Base-by-base conservation (phyloP, 2,329 filamentous ascomycete species). In the Colletotrichum sansevieriae region DNA sequence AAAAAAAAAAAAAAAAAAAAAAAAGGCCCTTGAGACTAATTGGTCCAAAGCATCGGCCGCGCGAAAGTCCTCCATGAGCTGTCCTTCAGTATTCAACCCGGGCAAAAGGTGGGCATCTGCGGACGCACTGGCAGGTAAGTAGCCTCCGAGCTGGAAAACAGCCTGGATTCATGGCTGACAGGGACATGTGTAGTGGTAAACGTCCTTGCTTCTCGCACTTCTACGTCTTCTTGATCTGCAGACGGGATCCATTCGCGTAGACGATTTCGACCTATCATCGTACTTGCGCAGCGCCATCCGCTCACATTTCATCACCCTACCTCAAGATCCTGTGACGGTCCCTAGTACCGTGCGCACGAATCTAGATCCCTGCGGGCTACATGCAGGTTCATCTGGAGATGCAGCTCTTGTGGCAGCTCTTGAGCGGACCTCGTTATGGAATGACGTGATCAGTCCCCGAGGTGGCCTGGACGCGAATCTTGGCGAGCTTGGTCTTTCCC, bases 171-270 rank as follows among this genome's bases (percentile, higher is more conserved):
- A 5, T 25, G 4, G 25, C 25, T 25, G 25, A 25, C 25, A 25
- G 4, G 25, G 25, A 15, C 18, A 9, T 10, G 22, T 11, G 6
- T 22, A 72, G 72, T 43, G 73, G 74, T 8, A 75, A 35, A 72
- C 68, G 13, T 73, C 73, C 4, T 47, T 74, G 1, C 43, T 75
- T 22, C 62, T 71, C 11, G 66, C 71, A 3, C 75, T 88, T 1
- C 79, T 87, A n/a, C 81, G 83, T 3, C 79, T 88, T 51, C 71
- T 87, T 2, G 83, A 87, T 18, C 72, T 81, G 2, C 76, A 76
- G 1, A 25, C 63, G 2, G 75, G 75, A 0, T 76, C 68, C 3
- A 81, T 88, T 43, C 73, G 60, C 1, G 77, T 88, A 15, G 73
- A 74, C 37, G 63, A 49, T 15, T 2, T 71, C 1, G 52, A 74